Base-by-base conservation (phyloP, 148 eudicot genomes). In the Silene conica region DNA sequence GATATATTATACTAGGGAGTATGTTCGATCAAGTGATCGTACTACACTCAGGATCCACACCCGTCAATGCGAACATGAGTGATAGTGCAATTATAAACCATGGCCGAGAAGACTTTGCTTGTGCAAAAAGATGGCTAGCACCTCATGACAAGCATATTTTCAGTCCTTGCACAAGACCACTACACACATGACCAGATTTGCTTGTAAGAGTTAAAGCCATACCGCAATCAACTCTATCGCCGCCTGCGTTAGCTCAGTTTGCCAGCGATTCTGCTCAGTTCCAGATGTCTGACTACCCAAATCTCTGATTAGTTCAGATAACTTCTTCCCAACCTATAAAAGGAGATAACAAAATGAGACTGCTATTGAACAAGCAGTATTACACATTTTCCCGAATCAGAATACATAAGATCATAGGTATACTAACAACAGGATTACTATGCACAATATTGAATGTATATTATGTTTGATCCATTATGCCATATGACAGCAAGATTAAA, bases 231-330 rank as follows among this genome's bases (percentile, higher is more conserved):
- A 80, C 89, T 95, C 99, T 72, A 95, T 85, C 31, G 99, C 90
- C 80, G 89, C 97, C 76, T 92, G 99, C 22, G 90, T 77, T 56
- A 95, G 99, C 79, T 95, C 99, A 43, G 89, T 84, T 77, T 95
- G 96, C 99, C 99, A 95, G 84, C 96, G 85, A 78, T 83, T 85
- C 67, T 87, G 93, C 82, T 92, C 97, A 73, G 87, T 82, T 75
- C 89, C 97, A 70, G 92, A 77, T 54, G 86, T 81, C 82, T 89
- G 99, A 79, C 87, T 85, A 57, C 99, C 92, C 69, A 89, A 73
- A 87, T 95, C 99, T 77, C 99, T 88, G 77, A 95, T 92, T 63
- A 95, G 86, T 82, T 95, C 99, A 34, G 99, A 95, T 43, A 95
- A 77, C 71, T 89, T 92, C 74, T 90, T 95, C 43, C 99, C 99